A percentile compares a stretch with the other conserved stretches of the same genome.
phyloP scores from a whole-genome alignment of 169 alveolate genomes.

The Ichthyophthirius multifiliis region DNA sequence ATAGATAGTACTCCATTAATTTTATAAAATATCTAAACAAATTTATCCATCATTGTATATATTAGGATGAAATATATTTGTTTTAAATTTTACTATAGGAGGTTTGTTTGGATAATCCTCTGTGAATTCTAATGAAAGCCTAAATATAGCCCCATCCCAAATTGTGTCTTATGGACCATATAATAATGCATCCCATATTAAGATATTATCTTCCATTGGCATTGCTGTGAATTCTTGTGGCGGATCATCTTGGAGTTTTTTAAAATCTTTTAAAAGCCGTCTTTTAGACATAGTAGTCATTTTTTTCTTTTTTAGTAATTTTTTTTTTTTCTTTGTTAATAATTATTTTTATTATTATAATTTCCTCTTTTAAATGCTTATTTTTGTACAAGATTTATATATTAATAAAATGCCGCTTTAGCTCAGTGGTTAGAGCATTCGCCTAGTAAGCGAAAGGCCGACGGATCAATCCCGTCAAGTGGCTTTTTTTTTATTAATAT shows the following conservation, averaged over 20 bases:
- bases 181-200: slow-evolving; percentile 95
- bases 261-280: slow-evolving; percentile 88
- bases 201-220: slow-evolving; percentile 92
- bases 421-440: slow-evolving; percentile 19
- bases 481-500: background rate
- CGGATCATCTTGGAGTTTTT: slow-evolving; percentile 90
- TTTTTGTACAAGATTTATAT: no score
- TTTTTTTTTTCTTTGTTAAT: no score
- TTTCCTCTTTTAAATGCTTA: no score
- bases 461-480: slow-evolving; percentile 15
- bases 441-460: slow-evolving; percentile 18
- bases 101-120: slow-evolving; percentile 83
- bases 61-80: slow-evolving; percentile 84
- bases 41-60: slow-evolving; percentile 81
- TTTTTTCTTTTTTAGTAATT: background rate
- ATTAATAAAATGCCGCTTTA: slow-evolving; percentile 12
- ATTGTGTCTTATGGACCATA: slow-evolving; percentile 96
- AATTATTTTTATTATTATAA: no score
- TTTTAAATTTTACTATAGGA: slow-evolving; percentile 69
- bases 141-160: slow-evolving; percentile 97
- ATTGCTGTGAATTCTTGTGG: slow-evolving; percentile 93
- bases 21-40: slow-evolving; percentile 83
- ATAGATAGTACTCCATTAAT: slow-evolving; percentile 97
- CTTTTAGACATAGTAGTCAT: slow-evolving; percentile 48
- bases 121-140: slow-evolving; percentile 80